phyloP scores from a whole-genome alignment of 345 rosid genomes.

The Eucalyptus marginata region DNA sequence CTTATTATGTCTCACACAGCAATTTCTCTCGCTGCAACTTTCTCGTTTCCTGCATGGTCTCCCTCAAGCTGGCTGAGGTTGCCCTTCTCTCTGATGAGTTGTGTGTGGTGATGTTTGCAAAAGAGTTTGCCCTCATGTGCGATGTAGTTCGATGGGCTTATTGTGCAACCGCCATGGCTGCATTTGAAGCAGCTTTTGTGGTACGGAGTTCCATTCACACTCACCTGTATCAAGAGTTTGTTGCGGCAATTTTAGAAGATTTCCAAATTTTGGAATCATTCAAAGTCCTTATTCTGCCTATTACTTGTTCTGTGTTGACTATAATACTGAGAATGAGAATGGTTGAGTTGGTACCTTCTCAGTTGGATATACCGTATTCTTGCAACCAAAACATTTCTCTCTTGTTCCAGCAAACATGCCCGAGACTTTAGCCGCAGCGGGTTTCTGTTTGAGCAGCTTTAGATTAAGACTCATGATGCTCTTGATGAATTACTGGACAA shows the following conservation, averaged over 20 bases:
- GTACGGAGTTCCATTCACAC: slow-evolving; percentile 85
- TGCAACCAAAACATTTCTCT: slow-evolving; percentile 81
- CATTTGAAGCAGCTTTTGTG: slow-evolving; percentile 97
- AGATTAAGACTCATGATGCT: neutral
- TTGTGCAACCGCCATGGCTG: slow-evolving; percentile 83
- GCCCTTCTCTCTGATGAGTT: slow-evolving; percentile 85
- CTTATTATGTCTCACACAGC: neutral
- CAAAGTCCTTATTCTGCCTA: neutral
- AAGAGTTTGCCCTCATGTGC: slow-evolving; percentile 90
- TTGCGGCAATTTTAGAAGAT: neutral
- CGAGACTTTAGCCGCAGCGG: slow-evolving; percentile 48
- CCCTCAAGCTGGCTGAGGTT: slow-evolving; percentile 78
- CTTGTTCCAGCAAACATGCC: slow-evolving; percentile 83
- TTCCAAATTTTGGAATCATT: neutral
- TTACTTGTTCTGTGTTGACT: neutral
- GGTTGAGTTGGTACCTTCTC: slow-evolving; percentile 44
- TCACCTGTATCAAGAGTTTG: slow-evolving; percentile 30
- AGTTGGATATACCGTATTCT: slow-evolving; percentile 78
- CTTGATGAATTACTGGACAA: neutral
- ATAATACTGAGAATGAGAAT: neutral
- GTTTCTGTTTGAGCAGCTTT: slow-evolving; percentile 34
- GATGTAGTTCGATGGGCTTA: slow-evolving; percentile 82
- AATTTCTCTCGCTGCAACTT: neutral
- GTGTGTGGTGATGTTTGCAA: slow-evolving; percentile 90
- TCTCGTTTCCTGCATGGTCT: slow-evolving; percentile 27